phyloP scores from a whole-genome alignment of 257 asterid genomes.

The Solanum stenotomum region DNA sequence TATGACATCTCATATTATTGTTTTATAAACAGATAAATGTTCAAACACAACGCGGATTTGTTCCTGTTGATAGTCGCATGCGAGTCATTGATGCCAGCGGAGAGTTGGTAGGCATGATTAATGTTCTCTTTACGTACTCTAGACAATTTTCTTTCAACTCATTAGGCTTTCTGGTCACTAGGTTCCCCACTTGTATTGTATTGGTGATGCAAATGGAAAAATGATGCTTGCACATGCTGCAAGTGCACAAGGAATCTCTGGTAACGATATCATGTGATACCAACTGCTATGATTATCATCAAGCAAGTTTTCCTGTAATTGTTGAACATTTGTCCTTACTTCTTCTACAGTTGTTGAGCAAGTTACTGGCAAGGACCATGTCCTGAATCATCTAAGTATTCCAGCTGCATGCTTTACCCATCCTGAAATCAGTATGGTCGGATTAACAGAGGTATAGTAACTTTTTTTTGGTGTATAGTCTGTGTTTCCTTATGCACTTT shows the following conservation, averaged over 20 bases:
- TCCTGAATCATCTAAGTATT: conserved; percentile 82
- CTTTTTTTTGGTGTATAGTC: neutral
- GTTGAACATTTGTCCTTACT: conserved; percentile 17
- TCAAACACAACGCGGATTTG: conserved; percentile 86
- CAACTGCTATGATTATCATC: conserved; percentile 1
- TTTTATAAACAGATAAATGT: conserved; percentile 58
- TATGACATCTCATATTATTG: conserved; percentile 1
- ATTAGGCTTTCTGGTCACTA: conserved; percentile 13
- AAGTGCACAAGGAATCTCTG: conserved; percentile 96
- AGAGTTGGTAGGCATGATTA: conserved; percentile 48
- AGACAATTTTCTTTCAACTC: conserved; percentile 4
- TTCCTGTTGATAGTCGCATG: conserved; percentile 95
- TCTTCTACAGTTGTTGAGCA: conserved; percentile 76
- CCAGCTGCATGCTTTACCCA: conserved; percentile 99
- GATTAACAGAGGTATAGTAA: conserved; percentile 76
- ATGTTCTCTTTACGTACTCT: neutral
- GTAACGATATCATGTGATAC: conserved; percentile 21
- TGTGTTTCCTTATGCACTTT: neutral
- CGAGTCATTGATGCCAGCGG: conserved; percentile 84
- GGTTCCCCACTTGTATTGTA: conserved; percentile 97
- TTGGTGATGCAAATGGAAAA: conserved; percentile 99
- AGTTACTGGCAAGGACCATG: conserved; percentile 80
- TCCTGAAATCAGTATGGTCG: conserved; percentile 99
- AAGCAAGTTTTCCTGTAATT: neutral
- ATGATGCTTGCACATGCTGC: conserved; percentile 99